Evolutionary conservation across 306 rosid species (phyloP).

Genomic region (Vachellia pachyceras): DNA sequence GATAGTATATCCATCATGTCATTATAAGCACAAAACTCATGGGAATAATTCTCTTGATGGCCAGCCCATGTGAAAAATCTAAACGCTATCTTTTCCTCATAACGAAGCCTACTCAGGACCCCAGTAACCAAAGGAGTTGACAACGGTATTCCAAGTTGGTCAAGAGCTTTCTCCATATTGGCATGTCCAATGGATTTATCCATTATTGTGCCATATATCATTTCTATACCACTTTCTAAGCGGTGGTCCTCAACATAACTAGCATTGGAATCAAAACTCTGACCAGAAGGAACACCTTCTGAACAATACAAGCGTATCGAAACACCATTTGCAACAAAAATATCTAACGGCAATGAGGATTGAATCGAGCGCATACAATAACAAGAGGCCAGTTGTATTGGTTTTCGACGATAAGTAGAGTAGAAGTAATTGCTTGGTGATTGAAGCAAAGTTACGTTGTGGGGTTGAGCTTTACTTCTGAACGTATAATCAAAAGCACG

Average conservation of each 20-base stretch:
- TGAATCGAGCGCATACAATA: slow-evolving; percentile 36
- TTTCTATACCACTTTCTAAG: slow-evolving; percentile 51
- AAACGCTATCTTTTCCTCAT: slow-evolving; percentile 85
- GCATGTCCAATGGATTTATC: slow-evolving; percentile 60
- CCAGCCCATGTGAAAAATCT: slow-evolving; percentile 93
- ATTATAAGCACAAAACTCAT: slow-evolving; percentile 68
- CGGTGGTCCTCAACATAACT: slow-evolving; percentile 33
- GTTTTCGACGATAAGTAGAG: slow-evolving; percentile 15
- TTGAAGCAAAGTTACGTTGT: slow-evolving; percentile 33
- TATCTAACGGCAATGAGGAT: slow-evolving; percentile 36
- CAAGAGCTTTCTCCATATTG: slow-evolving; percentile 72
- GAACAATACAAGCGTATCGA: slow-evolving; percentile 55
- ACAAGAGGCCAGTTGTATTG: slow-evolving; percentile 2
- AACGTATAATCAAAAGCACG: slow-evolving; percentile 23
- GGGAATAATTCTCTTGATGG: slow-evolving; percentile 70
- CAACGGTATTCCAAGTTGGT: slow-evolving; percentile 51
- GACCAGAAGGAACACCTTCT: slow-evolving; percentile 37
- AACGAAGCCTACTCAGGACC: slow-evolving; percentile 68
- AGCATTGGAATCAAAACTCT: slow-evolving; percentile 33
- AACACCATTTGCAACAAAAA: slow-evolving; percentile 8
- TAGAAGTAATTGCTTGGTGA: slow-evolving; percentile 30
- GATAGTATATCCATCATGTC: slow-evolving; percentile 89
- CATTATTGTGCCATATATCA: slow-evolving; percentile 49
- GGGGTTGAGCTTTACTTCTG: slow-evolving; percentile 25
- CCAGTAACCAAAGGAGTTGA: slow-evolving; percentile 72